These are phyloP conservation scores for Melastoma candidum DNA, from an alignment of 441 rosid species.

Conservation along the genomic window DNA sequence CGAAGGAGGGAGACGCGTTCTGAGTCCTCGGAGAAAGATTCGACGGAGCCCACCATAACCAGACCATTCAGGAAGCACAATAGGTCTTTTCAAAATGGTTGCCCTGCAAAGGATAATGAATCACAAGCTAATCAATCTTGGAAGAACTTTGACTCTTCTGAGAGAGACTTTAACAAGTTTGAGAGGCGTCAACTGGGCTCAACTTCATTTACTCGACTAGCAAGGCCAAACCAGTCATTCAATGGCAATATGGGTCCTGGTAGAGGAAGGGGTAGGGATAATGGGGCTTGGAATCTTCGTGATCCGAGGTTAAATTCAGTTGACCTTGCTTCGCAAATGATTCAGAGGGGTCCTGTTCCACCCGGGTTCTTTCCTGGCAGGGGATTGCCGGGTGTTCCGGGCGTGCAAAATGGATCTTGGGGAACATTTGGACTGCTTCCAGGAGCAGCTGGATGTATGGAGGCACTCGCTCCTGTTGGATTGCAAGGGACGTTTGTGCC, in stretches of 20 bases:
- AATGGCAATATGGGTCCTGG: constrained; percentile 31
- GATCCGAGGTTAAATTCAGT: constrained; percentile 57
- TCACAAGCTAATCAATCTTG: constrained; percentile 43
- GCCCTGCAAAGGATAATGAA: constrained; percentile 44
- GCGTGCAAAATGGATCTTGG: constrained; percentile 62
- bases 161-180: constrained; percentile 12
- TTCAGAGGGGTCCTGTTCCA: constrained; percentile 46
- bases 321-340: constrained; percentile 76
- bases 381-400: constrained; percentile 62
- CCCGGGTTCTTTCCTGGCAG: constrained; percentile 59
- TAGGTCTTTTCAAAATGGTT: constrained; percentile 62
- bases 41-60: constrained; percentile 42
- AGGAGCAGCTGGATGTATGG: constrained; percentile 69
- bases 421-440: constrained; percentile 76
- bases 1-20: constrained; percentile 68
- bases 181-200: constrained; percentile 7
- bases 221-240: constrained; percentile 13
- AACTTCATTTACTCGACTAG: constrained; percentile 4
- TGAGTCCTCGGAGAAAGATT: constrained; percentile 63
- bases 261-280: constrained; percentile 86
- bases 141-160: constrained; percentile 28
- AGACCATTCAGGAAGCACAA: constrained; percentile 62
- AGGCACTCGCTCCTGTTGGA: constrained; percentile 31
- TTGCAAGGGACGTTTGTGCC: constrained; percentile 75
- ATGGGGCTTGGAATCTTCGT: constrained; percentile 61